phyloP scores from a whole-genome alignment of 2,329 filamentous ascomycete species.

The Dothistroma septosporum region DNA sequence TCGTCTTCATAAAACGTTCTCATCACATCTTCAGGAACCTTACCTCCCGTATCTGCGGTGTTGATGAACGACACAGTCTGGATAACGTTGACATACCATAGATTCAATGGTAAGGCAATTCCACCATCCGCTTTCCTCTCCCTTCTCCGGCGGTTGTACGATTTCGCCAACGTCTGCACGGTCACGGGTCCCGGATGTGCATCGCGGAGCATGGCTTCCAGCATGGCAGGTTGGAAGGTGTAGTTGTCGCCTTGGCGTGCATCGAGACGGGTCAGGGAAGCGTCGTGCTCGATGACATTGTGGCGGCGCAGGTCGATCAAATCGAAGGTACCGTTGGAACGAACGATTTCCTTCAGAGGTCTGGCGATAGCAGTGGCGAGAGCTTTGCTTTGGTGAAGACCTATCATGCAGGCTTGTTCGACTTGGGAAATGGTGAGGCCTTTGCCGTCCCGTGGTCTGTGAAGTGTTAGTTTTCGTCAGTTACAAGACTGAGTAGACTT shows the following conservation, averaged over 20 bases:
- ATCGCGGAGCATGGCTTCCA: slow-evolving; percentile 32
- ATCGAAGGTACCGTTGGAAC: slow-evolving; percentile 34
- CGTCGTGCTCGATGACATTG: slow-evolving; percentile 37
- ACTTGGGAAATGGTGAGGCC: slow-evolving; percentile 32
- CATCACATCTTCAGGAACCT: background rate
- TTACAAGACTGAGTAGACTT: slow-evolving; percentile 5
- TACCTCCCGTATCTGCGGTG: background rate
- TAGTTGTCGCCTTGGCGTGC: slow-evolving; percentile 36
- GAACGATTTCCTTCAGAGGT: slow-evolving; percentile 20
- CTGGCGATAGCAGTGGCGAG: slow-evolving; percentile 29
- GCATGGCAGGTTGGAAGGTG: slow-evolving; percentile 33
- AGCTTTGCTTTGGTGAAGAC: slow-evolving; percentile 7
- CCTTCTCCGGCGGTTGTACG: background rate
- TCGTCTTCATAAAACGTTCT: background rate
- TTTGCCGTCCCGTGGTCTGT: slow-evolving; percentile 34
- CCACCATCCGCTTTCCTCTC: background rate
- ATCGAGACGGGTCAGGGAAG: slow-evolving; percentile 35
- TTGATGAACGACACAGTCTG: background rate
- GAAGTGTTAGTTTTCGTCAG: background rate
- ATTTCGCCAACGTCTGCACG: background rate
- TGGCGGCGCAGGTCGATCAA: slow-evolving; percentile 33
- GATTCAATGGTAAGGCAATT: background rate
- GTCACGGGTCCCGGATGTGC: slow-evolving; percentile 33
- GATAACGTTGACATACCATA: background rate
- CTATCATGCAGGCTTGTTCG: slow-evolving; percentile 22